Percentiles rank a stretch among this genome's conserved stretches.
These are phyloP conservation scores for Penicillium sp. DNA, from an alignment of 2,329 filamentous ascomycete genomes.

Conservation along the genomic window DNA sequence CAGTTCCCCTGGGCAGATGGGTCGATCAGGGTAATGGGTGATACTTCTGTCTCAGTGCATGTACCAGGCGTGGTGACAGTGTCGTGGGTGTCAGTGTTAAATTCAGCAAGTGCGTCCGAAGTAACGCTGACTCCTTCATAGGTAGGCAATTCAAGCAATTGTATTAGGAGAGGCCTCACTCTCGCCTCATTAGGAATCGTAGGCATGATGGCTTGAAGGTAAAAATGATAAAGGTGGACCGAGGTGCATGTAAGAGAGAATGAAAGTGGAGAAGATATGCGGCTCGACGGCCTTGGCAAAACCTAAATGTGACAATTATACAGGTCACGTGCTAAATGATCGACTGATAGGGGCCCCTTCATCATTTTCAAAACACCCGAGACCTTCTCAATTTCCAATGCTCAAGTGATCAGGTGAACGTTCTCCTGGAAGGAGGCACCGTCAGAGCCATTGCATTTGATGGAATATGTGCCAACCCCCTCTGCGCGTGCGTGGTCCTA, in stretches of 20 bases:
- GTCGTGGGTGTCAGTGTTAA: not conserved
- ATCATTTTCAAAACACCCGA: not conserved
- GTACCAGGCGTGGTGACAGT: no score
- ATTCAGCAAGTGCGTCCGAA: no score
- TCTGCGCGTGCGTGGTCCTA: slow-evolving; percentile 12
- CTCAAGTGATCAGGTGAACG: not conserved
- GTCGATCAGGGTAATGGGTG: no score
- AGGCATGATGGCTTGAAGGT: not conserved
- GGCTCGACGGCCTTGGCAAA: not conserved
- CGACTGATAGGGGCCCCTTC: not conserved
- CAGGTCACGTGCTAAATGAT: not conserved
- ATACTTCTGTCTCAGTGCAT: no score
- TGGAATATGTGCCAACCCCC: slow-evolving; percentile 10
- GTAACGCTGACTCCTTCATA: not conserved
- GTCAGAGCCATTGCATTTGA: not conserved
- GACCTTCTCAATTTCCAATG: not conserved
- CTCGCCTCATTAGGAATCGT: not conserved
- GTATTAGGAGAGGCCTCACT: not conserved
- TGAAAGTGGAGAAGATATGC: not conserved
- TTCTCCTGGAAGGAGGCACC: not conserved
- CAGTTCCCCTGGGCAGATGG: no score
- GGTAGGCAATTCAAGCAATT: no score
- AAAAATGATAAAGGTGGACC: not conserved
- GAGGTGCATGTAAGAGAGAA: not conserved
- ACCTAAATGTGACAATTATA: not conserved